Evolutionary conservation across 768 basidiomycete genomes (phyloP), one percentile per base, ranked within the genome.

Genomic region (Collybia sordida): DNA sequence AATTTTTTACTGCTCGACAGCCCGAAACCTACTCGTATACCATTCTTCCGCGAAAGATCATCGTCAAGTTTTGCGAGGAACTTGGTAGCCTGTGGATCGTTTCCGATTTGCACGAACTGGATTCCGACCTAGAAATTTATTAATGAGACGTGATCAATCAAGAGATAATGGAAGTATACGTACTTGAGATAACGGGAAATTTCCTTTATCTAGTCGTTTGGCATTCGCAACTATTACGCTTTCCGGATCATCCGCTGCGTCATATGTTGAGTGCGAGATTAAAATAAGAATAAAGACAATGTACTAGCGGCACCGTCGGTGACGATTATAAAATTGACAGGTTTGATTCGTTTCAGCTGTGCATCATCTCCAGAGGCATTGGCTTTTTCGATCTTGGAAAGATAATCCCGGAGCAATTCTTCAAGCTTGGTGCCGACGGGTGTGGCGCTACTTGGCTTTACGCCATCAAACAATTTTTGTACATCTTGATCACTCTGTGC

Each of bases 31-130:
- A 81, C 80, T 27, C 82, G 71, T 15, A 82, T 68, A 19, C 65
- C 61, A 56, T 79, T 64, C 4, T 49, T 66, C 1, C 52, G 54
- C 11, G 71, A 57, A 28, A 90, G 64, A 9, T 72, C 78, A 55
- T 88, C 77, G 55, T 90, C 88, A 11, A 89, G 69, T 47, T 78
- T 67, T 48, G 71, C 62, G 39, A 82, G 70, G 56, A 62, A 85
- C 67, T 2, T 72, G 56, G 39, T 82, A 70, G 51, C 60, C 39
- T 44, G 56, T 28, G 49, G 61, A 56, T 60, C 64, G 53, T 78
- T 62, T 4, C 88, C 88, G 28, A 90, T 80, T 63, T 90, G 88
- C 1, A 90, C 77, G 44, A 90, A 86, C 54, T 87, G 85, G 22
- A 88, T 77, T 0, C 86, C 83, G 15, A 87, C 70, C 78, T 87